A percentile compares a stretch with the other conserved stretches of the same genome.
Conservation (phyloP, 306 rosid genomes). For the Cicer pinnatifidum region DNA sequence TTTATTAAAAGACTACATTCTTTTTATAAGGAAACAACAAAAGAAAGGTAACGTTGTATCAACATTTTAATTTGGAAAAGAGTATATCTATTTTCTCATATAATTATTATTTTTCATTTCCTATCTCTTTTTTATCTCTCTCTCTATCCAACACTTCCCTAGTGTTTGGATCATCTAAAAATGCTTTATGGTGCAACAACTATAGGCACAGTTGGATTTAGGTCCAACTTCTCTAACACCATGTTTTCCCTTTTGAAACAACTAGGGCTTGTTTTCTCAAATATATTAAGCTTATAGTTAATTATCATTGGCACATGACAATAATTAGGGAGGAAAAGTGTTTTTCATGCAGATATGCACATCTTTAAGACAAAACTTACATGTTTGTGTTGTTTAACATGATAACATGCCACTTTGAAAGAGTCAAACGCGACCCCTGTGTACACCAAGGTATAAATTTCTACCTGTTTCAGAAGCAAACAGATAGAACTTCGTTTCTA, state of each 20-base stretch:
- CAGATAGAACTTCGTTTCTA: not conserved
- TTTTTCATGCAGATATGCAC: not conserved
- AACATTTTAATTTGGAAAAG: not conserved
- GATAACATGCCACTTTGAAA: not conserved
- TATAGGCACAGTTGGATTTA: too few species aligned
- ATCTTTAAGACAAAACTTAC: not conserved
- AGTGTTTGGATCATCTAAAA: too few species aligned
- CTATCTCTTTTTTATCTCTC: not conserved
- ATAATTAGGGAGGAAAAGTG: not conserved
- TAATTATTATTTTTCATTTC: not conserved
- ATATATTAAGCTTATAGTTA: not conserved
- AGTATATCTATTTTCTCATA: not conserved
- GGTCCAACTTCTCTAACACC: too few species aligned
- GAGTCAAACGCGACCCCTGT: too few species aligned
- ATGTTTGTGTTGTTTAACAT: not conserved
- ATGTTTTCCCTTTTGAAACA: too few species aligned
- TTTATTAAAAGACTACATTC: slow-evolving; percentile 6
- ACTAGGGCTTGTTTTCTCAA: not conserved
- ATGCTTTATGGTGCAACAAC: too few species aligned
- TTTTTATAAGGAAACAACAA: not conserved
- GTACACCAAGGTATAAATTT: too few species aligned
- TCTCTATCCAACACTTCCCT: not conserved
- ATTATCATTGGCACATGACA: not conserved
- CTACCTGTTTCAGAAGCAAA: not conserved
- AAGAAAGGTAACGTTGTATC: not conserved